Conservation (phyloP, 2,329 filamentous ascomycete species). For the Colletotrichum viniferum region DNA sequence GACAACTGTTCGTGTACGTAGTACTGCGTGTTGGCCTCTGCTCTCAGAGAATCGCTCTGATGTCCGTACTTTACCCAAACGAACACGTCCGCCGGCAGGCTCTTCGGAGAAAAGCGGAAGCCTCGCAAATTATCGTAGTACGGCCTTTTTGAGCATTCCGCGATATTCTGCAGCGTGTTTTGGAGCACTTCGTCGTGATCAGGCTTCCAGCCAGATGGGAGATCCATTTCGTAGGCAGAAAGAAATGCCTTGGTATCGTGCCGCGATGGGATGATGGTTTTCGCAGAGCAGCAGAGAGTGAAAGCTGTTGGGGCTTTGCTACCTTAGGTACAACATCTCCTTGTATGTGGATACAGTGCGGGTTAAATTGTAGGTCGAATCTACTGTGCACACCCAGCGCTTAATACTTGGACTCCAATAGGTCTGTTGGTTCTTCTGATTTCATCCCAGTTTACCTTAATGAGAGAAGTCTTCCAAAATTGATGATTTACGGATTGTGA, state of each 20-base stretch:
- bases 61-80: not conserved
- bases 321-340: not conserved
- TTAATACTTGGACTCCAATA: too few species aligned
- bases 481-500: too few species aligned
- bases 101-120: not conserved
- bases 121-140: not conserved
- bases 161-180: not conserved
- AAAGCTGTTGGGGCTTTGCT: fast-evolving
- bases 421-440: too few species aligned
- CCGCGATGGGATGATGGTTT: not conserved
- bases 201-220: not conserved
- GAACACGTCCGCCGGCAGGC: not conserved
- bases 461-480: too few species aligned
- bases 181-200: not conserved
- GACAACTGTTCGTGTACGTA: not conserved
- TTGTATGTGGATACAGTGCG: not conserved
- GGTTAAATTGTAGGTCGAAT: fast-evolving
- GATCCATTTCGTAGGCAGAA: too few species aligned
- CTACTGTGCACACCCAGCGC: not conserved
- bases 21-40: not conserved
- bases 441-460: too few species aligned
- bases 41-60: not conserved
- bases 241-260: not conserved
- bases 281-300: not conserved
- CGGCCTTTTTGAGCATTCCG: not conserved